These are phyloP conservation scores for Mycena filopes DNA, from an alignment of 768 basidiomycete species.

Conservation along the genomic window DNA sequence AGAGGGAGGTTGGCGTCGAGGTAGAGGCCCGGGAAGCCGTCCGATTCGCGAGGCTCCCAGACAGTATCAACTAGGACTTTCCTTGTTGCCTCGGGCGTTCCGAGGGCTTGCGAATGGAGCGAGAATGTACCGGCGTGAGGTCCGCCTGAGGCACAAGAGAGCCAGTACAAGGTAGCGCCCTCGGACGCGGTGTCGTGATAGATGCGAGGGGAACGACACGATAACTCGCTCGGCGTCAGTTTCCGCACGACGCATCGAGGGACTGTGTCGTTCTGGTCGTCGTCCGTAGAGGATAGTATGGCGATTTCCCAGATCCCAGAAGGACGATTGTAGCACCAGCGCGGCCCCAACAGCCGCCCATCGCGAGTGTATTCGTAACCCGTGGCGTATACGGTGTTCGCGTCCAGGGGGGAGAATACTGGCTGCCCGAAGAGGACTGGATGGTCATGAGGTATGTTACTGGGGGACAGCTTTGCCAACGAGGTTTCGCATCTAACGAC, in stretches of 20 bases:
- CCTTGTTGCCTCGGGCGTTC: constrained; percentile 26
- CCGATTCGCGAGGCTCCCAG: constrained; percentile 44
- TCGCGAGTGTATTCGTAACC: constrained; percentile 71
- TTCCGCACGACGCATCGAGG: constrained; percentile 41
- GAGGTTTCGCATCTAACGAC: constrained; percentile 22
- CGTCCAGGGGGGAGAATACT: constrained; percentile 54
- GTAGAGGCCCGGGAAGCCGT: constrained; percentile 73
- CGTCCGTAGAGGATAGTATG: constrained; percentile 34
- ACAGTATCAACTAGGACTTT: constrained; percentile 54
- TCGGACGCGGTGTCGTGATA: constrained; percentile 38
- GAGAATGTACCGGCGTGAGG: constrained; percentile 67
- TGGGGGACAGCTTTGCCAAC: constrained; percentile 19
- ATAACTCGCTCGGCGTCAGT: constrained; percentile 54
- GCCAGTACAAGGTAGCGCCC: constrained; percentile 55
- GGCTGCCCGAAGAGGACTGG: constrained; percentile 65
- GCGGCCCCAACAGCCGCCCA: constrained; percentile 62
- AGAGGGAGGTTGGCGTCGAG: constrained; percentile 55
- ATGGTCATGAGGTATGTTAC: constrained; percentile 16
- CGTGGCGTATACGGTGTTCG: constrained; percentile 60
- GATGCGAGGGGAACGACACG: constrained; percentile 71
- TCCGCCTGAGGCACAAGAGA: constrained; percentile 66
- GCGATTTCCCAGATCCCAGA: constrained; percentile 67
- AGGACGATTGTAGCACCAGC: constrained; percentile 56
- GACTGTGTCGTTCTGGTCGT: constrained; percentile 4
- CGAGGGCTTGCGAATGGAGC: constrained; percentile 56